phyloP scores from a whole-genome alignment of 441 rosid genomes.

The Populus hybrid region DNA sequence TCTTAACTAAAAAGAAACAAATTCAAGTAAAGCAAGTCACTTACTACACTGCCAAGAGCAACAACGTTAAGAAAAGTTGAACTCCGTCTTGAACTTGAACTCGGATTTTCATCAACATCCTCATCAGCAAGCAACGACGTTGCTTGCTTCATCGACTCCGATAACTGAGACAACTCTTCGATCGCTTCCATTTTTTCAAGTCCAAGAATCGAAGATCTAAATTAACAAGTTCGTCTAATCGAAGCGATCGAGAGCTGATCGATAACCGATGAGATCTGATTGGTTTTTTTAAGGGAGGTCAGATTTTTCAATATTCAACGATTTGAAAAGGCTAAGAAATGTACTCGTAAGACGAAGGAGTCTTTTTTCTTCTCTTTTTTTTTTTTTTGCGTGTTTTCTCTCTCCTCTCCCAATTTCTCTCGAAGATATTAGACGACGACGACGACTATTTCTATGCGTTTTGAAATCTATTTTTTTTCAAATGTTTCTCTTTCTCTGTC shows the following conservation, averaged over 20 bases:
- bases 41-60: conserved; percentile 63
- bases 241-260: background rate
- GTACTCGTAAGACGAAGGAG: background rate
- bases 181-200: conserved; percentile 66
- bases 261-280: background rate
- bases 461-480: no score
- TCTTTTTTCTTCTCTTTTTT: no score
- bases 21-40: no score
- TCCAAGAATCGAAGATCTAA: background rate
- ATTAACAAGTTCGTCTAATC: background rate
- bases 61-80: conserved; percentile 75
- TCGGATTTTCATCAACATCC: conserved; percentile 60
- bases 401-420: no score
- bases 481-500: background rate
- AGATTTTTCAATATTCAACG: no score
- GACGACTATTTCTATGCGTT: background rate
- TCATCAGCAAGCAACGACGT: conserved; percentile 80
- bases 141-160: conserved; percentile 84
- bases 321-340: conserved; percentile 2
- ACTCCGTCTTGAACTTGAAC: conserved; percentile 52
- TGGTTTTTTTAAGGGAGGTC: no score
- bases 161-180: conserved; percentile 45
- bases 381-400: background rate
- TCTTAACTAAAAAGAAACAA: no score
- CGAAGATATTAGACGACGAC: no score